A percentile compares a stretch with the other conserved stretches of the same genome.
phyloP scores from a whole-genome alignment of 805 yeast species.

The Clavispora phyllophila region DNA sequence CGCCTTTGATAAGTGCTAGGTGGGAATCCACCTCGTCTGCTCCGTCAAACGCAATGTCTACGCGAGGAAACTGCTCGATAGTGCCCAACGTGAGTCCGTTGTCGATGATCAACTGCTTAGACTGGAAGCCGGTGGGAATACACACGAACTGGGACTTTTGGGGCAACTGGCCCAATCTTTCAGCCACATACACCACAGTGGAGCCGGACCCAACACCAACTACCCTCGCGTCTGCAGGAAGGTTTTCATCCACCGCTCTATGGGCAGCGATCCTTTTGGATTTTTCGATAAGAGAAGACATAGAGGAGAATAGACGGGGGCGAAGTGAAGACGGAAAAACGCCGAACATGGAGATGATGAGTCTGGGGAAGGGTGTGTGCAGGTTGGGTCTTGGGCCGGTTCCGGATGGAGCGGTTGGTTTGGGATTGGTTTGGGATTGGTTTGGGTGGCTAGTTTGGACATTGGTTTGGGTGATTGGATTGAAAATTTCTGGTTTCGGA shows the following conservation, averaged over 20 bases:
- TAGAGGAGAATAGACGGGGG: conserved; percentile 1
- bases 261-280: conserved; percentile 92
- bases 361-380: conserved; percentile 1
- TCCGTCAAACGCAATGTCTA: conserved; percentile 96
- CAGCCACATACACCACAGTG: conserved; percentile 96
- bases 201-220: conserved; percentile 97
- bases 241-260: conserved; percentile 85
- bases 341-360: background rate
- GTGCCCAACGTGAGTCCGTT: conserved; percentile 76
- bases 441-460: no score
- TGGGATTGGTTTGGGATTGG: no score
- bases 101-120: conserved; percentile 75
- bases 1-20: conserved; percentile 91
- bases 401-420: no score
- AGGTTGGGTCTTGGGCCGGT: no score
- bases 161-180: conserved; percentile 71
- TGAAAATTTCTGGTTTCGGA: no score
- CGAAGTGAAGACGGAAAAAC: background rate
- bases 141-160: conserved; percentile 60
- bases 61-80: conserved; percentile 73
- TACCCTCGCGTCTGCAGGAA: conserved; percentile 62
- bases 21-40: conserved; percentile 90
- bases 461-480: no score
- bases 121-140: conserved; percentile 96
- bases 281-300: conserved; percentile 48